Conservation (phyloP, 139 green algal genomes). For the Axilococcus clingmanii region DNA sequence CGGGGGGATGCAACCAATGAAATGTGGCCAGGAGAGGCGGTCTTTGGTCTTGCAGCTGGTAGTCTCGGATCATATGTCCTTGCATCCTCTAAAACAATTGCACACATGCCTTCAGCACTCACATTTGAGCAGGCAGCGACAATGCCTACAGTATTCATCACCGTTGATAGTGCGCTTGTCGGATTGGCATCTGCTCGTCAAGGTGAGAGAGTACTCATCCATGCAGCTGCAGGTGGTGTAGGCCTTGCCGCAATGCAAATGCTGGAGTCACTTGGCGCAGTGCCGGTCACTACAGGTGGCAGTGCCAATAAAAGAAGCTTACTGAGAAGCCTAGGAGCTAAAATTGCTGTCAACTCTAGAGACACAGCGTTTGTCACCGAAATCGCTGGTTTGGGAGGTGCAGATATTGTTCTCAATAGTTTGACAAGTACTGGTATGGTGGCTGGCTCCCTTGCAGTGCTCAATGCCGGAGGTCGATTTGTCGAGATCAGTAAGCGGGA, state of each 20-base stretch:
- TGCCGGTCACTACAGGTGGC: conserved; percentile 38
- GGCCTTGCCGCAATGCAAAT: conserved; percentile 63
- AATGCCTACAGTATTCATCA: conserved; percentile 75
- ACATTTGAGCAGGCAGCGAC: conserved; percentile 64
- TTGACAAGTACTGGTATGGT: conserved; percentile 83
- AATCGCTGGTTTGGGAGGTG: conserved; percentile 36
- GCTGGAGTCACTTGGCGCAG: conserved; percentile 27
- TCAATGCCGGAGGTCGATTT: conserved; percentile 45
- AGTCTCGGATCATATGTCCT: conserved; percentile 59
- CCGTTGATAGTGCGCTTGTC: conserved; percentile 40
- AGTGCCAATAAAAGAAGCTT: conserved; percentile 48
- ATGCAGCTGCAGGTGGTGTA: conserved; percentile 69
- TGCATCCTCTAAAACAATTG: conserved; percentile 46
- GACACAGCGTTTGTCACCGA: conserved; percentile 52
- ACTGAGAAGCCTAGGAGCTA: conserved; percentile 35
- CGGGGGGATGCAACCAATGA: background rate
- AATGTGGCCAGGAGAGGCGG: conserved; percentile 14
- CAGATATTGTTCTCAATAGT: conserved; percentile 66
- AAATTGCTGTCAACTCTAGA: conserved; percentile 36
- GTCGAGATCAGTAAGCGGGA: conserved; percentile 79
- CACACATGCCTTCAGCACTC: conserved; percentile 41
- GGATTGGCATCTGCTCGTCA: conserved; percentile 13
- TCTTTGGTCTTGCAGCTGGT: conserved; percentile 70
- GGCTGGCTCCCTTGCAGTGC: conserved; percentile 45
- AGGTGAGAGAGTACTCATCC: conserved; percentile 49